These are phyloP conservation scores for Solanum hybrid DNA, from an alignment of 305 asterid species.

Conservation along the genomic window DNA sequence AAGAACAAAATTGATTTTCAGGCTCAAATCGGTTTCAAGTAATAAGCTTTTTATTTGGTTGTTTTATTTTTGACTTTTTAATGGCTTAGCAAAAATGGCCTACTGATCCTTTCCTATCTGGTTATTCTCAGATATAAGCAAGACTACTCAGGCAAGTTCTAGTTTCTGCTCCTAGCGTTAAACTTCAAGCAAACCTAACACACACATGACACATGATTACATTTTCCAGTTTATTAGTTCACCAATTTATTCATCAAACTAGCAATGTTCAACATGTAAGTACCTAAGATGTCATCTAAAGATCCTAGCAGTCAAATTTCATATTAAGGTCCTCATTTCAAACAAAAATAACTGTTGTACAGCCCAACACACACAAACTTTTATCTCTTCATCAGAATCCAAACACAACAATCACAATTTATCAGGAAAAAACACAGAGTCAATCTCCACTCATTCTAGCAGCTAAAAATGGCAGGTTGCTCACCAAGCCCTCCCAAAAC, in stretches of 20 bases:
- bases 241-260: background rate
- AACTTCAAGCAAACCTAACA: background rate
- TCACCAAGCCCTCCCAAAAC: background rate
- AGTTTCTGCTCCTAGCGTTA: background rate
- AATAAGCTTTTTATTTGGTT: background rate
- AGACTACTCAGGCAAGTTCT: background rate
- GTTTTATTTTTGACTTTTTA: background rate
- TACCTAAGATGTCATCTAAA: background rate
- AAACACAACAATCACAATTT: background rate
- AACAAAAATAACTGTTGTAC: too few relatives aligned
- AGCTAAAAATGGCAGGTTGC: background rate
- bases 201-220: background rate
- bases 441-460: background rate
- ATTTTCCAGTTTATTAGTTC: background rate
- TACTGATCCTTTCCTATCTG: background rate
- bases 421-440: background rate
- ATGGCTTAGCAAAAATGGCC: background rate
- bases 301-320: background rate
- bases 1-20: too few relatives aligned
- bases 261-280: background rate
- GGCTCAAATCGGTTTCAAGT: background rate
- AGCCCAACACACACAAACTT: background rate
- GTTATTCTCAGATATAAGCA: background rate
- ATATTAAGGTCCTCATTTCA: background rate
- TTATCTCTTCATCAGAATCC: too few relatives aligned